Base-by-base conservation (phyloP, 1,139 yeast genomes). In the Kazachstania sp. region DNA sequence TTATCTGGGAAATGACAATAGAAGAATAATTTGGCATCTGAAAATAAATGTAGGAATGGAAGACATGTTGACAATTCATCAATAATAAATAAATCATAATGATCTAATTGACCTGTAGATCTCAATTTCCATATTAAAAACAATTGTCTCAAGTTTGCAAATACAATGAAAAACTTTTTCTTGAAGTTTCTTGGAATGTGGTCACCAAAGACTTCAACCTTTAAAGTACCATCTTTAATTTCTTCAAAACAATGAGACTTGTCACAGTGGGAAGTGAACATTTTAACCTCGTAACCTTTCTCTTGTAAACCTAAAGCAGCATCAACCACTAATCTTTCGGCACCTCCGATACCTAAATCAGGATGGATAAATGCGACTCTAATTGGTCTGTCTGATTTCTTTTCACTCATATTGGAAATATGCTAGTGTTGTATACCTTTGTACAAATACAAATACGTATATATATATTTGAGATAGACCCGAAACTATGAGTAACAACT, bases 1-100 rank as follows among this genome's bases (percentile, higher is more conserved):
- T 86, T 86, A 65, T 92, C 99, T 0, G 99, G 98, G 66, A 92
- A 92, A 68, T 92, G 99, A 58, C 98, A 90, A 65, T 92, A 92
- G 63, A 92, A 92, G 45, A 92, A 66, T 4, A 86, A 73, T 47
- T 46, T 71, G 50, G 64, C 71, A 42, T 46, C 47, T 44, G 46
- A 66, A 59, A 79, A 74, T 26, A 74, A 49, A 47, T 80, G 78
- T 34, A 92, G 57, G 26, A 90, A 57, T 3, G 98, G 98, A 3
- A 92, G 71, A 54, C 95, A 82, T 52, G 87, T 81, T 1, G 96
- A 81, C 48, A 92, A 73, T 65, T 92, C 97, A 67, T 92, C 99
- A 37, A 92, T 81, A 29, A 92, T 75, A 54, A 84, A 83, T 51
- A 81, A 76, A 63, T 92, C 97, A 58, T 74, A 81, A 1, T 71